Evolutionary conservation across 306 rosid genomes (phyloP).

Genomic region (Purshia tridentata): DNA sequence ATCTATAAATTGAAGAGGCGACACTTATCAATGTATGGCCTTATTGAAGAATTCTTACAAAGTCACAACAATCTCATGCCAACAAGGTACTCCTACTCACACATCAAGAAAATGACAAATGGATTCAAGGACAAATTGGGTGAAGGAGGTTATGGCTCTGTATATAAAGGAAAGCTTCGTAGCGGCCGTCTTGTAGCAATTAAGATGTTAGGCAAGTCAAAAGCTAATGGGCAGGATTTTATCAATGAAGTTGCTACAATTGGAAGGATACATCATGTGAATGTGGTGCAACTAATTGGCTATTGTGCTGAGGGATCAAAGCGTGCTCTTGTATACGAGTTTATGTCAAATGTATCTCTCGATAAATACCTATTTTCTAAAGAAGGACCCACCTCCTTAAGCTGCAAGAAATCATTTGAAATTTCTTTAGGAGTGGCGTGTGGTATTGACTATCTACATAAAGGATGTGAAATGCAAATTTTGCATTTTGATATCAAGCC

Average conservation of each 20-base stretch:
- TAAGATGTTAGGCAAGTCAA: background rate
- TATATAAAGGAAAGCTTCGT: background rate
- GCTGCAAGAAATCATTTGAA: no score
- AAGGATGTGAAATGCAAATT: slow-evolving; percentile 12
- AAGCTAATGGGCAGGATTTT: background rate
- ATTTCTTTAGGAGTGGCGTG: background rate
- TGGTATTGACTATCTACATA: slow-evolving; percentile 4
- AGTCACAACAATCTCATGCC: background rate
- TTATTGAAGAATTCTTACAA: background rate
- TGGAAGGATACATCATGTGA: background rate
- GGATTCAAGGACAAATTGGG: background rate
- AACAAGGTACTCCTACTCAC: background rate
- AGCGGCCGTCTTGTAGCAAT: background rate
- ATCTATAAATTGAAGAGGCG: background rate
- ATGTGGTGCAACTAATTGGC: slow-evolving; percentile 2
- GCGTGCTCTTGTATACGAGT: no score
- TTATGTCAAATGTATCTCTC: no score
- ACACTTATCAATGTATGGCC: background rate
- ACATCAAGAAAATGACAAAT: background rate
- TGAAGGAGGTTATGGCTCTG: slow-evolving; percentile 12
- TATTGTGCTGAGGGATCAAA: no score
- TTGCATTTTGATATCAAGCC: slow-evolving; percentile 20
- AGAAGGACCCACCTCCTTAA: no score
- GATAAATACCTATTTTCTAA: no score
- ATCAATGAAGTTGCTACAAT: slow-evolving; percentile 4